Base-by-base conservation (phyloP, 2,329 filamentous ascomycete species). In the Lecanosticta acicola region DNA sequence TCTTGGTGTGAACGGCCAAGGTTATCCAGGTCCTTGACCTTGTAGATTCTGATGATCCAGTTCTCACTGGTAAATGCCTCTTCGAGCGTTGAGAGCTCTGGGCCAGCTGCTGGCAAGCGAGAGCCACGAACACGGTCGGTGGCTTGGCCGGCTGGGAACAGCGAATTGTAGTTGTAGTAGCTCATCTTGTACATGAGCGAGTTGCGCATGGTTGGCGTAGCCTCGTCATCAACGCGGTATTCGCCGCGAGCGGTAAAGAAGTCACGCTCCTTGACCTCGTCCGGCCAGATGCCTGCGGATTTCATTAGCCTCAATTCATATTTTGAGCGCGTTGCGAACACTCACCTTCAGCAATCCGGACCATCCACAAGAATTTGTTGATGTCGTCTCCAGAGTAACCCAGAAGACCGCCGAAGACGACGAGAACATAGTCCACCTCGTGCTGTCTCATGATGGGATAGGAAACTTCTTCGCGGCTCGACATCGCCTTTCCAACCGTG, bases 131-230 rank as follows among this genome's bases (percentile, higher is more conserved):
- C 93, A 58, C 93, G 85, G 67, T 98, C 93, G 59, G 82, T 75
- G 29, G 87, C 90, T 71, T 97, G 89, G 52, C 93, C 93, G 2
- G 84, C 78, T 36, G 90, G 91, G 79, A 97, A 98, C 53, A 98
- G 81, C 38, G 78, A 73, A 69, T 91, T 80, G 76, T 87, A 98
- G 78, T 97, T 97, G 80, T 98, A 87, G 79, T 98, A 98, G 17
- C 89, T 96, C 90, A 98, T 96, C 79, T 98, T 98, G 81, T 98
- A 98, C 91, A 97, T 96, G 77, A 98, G 79, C 71, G 90, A 96
- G 80, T 98, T 95, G 76, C 87, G 93, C 93, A 98, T 98, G 36
- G 91, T 88, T 18, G 93, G 87, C 4, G 90, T 95, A 42, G 93
- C 93, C 59, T 87, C 80, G n/a, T 83, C 84, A 59, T 98, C 93